These are phyloP conservation scores for Tricholoma furcatifolium DNA, from an alignment of 768 basidiomycete species.

Conservation along the genomic window DNA sequence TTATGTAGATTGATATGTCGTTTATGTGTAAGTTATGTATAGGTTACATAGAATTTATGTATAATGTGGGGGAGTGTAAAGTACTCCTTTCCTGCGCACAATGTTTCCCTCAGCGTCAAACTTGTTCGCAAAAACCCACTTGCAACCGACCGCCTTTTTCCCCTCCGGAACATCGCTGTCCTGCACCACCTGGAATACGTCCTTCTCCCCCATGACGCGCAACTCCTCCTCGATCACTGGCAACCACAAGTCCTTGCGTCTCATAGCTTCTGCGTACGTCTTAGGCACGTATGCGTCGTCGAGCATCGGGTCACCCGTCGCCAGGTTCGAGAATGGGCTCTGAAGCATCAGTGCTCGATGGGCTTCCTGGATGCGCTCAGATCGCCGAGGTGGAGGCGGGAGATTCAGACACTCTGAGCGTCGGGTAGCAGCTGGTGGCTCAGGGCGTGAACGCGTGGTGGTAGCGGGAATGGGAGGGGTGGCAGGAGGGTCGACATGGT, in stretches of 20 bases:
- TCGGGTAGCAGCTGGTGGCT: too few species aligned
- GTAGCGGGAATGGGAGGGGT: too few species aligned
- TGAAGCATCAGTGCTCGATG: background rate
- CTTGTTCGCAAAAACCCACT: slow-evolving; percentile 29
- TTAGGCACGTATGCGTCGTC: background rate
- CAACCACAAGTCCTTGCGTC: slow-evolving; percentile 13
- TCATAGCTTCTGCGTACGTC: slow-evolving; percentile 14
- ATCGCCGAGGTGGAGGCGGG: too few species aligned
- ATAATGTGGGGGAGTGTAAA: too few species aligned
- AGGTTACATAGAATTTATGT: too few species aligned
- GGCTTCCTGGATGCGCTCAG: background rate
- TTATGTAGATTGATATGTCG: too few species aligned
- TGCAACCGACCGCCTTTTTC: slow-evolving; percentile 8
- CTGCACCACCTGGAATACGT: slow-evolving; percentile 17
- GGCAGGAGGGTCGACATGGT: too few species aligned
- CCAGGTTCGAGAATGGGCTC: too few species aligned
- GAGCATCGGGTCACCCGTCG: background rate
- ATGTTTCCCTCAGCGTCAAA: slow-evolving; percentile 26
- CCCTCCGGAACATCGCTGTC: background rate
- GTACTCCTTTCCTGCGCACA: slow-evolving; percentile 27
- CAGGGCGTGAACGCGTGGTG: too few species aligned
- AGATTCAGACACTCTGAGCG: too few species aligned
- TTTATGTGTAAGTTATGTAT: too few species aligned
- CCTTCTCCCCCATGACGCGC: slow-evolving; percentile 15
- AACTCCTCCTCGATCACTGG: slow-evolving; percentile 17